Conservation (phyloP, 805 yeast genomes). For the Cyberlindnera bimundalis region DNA sequence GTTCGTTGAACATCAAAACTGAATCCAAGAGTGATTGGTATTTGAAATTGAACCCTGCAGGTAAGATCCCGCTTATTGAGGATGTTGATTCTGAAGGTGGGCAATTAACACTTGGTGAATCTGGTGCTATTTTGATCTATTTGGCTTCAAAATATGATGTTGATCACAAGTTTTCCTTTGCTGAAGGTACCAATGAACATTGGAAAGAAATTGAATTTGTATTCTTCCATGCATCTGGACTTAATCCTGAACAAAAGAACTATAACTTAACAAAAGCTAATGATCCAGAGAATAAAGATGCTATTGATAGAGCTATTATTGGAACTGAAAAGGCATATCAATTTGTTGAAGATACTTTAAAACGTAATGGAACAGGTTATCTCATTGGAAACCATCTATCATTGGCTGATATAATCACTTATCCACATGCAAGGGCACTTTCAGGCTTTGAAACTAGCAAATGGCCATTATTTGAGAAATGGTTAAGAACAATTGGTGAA, state of each 20-base stretch:
- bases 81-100: conserved; percentile 37
- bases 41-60: conserved; percentile 54
- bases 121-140: conserved; percentile 59
- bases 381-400: conserved; percentile 57
- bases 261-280: conserved; percentile 37
- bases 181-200: conserved; percentile 39
- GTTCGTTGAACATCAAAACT: conserved; percentile 35
- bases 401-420: conserved; percentile 52
- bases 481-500: conserved; percentile 13
- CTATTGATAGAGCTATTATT: conserved; percentile 34
- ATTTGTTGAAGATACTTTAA: conserved; percentile 47
- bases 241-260: conserved; percentile 63
- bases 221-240: conserved; percentile 53
- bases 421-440: conserved; percentile 31
- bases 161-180: conserved; percentile 38
- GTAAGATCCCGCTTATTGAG: conserved; percentile 54
- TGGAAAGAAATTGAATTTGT: conserved; percentile 50
- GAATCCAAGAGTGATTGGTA: conserved; percentile 58
- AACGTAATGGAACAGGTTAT: conserved; percentile 35
- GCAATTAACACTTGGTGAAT: conserved; percentile 45
- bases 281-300: conserved; percentile 46
- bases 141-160: conserved; percentile 56
- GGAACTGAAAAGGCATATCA: conserved; percentile 49
- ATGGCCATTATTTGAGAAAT: conserved; percentile 18
- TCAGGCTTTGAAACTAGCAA: conserved; percentile 8